phyloP scores from a whole-genome alignment of 768 basidiomycete genomes.

The Tubosaeta brunneosetosa region DNA sequence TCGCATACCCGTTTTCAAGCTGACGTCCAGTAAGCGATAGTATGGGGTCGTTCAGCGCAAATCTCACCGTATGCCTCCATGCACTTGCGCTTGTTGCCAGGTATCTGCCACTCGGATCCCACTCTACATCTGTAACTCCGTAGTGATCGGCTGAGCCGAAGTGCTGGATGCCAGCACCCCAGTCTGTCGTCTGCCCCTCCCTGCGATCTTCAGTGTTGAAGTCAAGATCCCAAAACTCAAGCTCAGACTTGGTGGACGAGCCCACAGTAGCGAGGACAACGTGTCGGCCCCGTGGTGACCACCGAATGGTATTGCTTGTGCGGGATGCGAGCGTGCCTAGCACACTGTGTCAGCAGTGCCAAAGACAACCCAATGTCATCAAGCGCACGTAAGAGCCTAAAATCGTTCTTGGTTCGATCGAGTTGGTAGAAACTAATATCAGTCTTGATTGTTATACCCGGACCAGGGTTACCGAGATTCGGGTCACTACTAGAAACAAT shows the following conservation, averaged over 20 bases:
- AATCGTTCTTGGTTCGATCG: constrained; percentile 90
- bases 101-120: constrained; percentile 96
- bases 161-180: constrained; percentile 82
- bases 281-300: constrained; percentile 96
- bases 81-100: constrained; percentile 90
- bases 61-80: constrained; percentile 87
- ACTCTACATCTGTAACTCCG: constrained; percentile 95
- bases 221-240: constrained; percentile 99
- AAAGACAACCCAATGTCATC: constrained; percentile 1
- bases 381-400: constrained; percentile 75
- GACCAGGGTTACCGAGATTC: constrained; percentile 83
- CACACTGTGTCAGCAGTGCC: constrained; percentile 6
- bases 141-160: constrained; percentile 91
- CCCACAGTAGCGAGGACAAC: constrained; percentile 95
- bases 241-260: constrained; percentile 90
- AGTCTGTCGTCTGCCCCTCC: constrained; percentile 54
- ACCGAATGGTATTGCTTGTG: constrained; percentile 90
- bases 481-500: constrained; percentile 94
- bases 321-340: constrained; percentile 73
- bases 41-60: not conserved
- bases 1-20: constrained; percentile 94
- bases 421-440: constrained; percentile 95
- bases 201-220: constrained; percentile 62
- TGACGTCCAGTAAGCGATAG: constrained; percentile 29
- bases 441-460: constrained; percentile 93